These are phyloP conservation scores for Aspergillus tubingensis DNA, from an alignment of 2,329 filamentous ascomycete species.

Conservation along the genomic window DNA sequence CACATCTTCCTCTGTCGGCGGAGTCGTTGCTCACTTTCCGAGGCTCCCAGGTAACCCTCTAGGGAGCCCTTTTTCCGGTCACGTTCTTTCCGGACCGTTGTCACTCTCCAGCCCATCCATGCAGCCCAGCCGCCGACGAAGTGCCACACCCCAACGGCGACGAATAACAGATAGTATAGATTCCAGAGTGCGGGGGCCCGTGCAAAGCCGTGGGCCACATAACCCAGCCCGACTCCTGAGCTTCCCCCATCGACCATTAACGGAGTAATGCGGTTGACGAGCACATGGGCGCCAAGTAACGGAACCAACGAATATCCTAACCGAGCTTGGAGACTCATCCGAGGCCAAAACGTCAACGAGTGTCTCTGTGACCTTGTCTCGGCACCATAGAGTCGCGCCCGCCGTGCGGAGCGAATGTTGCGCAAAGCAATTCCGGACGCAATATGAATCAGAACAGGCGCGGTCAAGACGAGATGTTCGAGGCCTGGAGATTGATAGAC, in stretches of 20 bases:
- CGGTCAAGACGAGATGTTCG: conserved; percentile 75
- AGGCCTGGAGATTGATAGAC: conserved; percentile 83
- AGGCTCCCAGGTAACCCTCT: conserved; percentile 35
- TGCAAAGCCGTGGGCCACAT: conserved; percentile 82
- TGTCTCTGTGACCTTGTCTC: conserved; percentile 56
- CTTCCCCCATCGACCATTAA: conserved; percentile 77
- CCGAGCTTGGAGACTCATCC: conserved; percentile 67
- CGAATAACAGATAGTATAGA: conserved; percentile 67
- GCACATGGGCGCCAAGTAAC: conserved; percentile 69
- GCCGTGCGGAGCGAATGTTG: conserved; percentile 70
- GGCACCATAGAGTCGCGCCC: conserved; percentile 73
- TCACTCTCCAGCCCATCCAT: conserved; percentile 66
- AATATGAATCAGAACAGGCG: conserved; percentile 76
- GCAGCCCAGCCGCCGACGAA: conserved; percentile 82
- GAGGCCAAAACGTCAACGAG: conserved; percentile 63
- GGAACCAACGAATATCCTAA: conserved; percentile 71
- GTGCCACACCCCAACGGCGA: conserved; percentile 71
- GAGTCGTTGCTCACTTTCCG: conserved; percentile 56
- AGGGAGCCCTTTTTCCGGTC: conserved; percentile 31
- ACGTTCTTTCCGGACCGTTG: conserved; percentile 33
- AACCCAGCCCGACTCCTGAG: conserved; percentile 80
- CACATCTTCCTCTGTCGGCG: conserved; percentile 63
- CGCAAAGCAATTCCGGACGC: conserved; percentile 75
- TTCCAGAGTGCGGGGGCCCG: conserved; percentile 68
- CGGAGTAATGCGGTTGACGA: conserved; percentile 75